Conservation (phyloP, 306 rosid genomes). For the Trichosanthes truncata region DNA sequence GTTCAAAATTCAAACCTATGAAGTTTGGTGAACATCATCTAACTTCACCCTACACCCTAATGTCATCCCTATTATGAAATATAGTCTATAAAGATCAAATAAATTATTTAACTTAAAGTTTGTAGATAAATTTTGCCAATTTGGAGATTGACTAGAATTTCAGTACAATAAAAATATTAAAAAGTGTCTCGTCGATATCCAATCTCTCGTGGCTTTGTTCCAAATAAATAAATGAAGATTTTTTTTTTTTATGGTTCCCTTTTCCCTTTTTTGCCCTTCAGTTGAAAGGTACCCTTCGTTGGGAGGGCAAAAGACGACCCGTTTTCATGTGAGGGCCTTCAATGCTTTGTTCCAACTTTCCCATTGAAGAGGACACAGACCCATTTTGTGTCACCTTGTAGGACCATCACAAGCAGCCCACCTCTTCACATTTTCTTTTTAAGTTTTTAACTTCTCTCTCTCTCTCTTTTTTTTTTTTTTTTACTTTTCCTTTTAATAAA, state of each 20-base stretch:
- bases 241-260: not conserved
- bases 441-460: too few relatives aligned
- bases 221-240: not conserved
- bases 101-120: too few relatives aligned
- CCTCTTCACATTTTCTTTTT: not conserved
- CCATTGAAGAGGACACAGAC: not conserved
- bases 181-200: not conserved
- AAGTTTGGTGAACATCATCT: too few relatives aligned
- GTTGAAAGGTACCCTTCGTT: not conserved
- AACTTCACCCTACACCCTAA: too few relatives aligned
- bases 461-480: too few relatives aligned
- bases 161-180: not conserved
- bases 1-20: too few relatives aligned
- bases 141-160: not conserved
- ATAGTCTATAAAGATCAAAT: too few relatives aligned
- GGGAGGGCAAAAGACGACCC: conserved; percentile 1
- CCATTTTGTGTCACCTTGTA: not conserved
- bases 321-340: conserved; percentile 5
- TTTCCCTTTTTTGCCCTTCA: not conserved
- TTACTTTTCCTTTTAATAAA: too few relatives aligned
- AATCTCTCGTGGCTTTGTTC: not conserved
- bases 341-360: not conserved
- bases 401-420: not conserved
- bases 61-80: too few relatives aligned
- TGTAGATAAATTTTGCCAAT: not conserved